Conservation (phyloP, 257 asterid species). For the Nicotiana obtusifolia region DNA sequence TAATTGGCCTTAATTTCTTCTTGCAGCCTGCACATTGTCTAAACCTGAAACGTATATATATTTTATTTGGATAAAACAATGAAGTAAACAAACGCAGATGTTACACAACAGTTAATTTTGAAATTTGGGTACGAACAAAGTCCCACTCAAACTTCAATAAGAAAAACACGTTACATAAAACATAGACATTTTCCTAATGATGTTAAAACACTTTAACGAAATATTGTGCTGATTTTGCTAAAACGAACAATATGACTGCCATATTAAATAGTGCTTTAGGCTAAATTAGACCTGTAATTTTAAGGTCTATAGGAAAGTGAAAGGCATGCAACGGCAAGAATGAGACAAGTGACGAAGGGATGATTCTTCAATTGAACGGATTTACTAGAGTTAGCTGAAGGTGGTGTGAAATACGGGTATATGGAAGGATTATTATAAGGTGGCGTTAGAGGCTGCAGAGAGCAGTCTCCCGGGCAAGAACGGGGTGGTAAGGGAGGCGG, state of each 20-base stretch:
- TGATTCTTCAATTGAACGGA: slow-evolving; percentile 23
- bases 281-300: not conserved
- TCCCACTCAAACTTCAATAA: too few species aligned
- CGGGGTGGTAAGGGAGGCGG: slow-evolving; percentile 41
- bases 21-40: not conserved
- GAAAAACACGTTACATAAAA: too few species aligned
- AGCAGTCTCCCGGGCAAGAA: slow-evolving; percentile 31
- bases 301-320: slow-evolving; percentile 6
- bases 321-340: slow-evolving; percentile 4
- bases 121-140: too few species aligned
- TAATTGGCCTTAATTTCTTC: not conserved
- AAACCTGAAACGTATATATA: not conserved
- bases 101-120: not conserved
- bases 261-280: not conserved
- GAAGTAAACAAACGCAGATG: not conserved
- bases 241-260: not conserved
- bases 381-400: slow-evolving; percentile 12
- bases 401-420: slow-evolving; percentile 19
- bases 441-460: slow-evolving; percentile 49
- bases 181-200: too few species aligned
- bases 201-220: not conserved
- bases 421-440: slow-evolving; percentile 29
- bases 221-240: not conserved
- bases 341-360: slow-evolving; percentile 9
- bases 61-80: not conserved